Evolutionary conservation across 139 green algal species (phyloP), one percentile per base, ranked within the genome.

Genomic region (Dunaliella primolecta): DNA sequence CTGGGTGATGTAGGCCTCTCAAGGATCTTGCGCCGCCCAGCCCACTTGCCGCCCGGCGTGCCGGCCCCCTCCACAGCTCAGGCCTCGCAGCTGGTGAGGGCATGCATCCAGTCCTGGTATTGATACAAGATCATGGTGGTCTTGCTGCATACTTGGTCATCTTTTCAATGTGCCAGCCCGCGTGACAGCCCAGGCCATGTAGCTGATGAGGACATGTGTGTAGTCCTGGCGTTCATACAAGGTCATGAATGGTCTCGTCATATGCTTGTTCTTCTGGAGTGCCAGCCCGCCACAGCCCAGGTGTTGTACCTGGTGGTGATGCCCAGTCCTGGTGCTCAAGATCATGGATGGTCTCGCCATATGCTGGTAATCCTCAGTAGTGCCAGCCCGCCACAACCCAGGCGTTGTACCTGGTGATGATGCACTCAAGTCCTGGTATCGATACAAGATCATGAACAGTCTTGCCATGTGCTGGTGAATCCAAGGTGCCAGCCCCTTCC

Each of bases 1-100:
- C 81, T 88, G 36, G 89, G 89, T 0, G 92, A 93, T 57, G 91
- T 94, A 27, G 91, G 90, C 1, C 85, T 94, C 3, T 88, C 87
- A 0, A 71, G 88, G 3, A 80, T 92, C 35, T 71, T 84, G 81
- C 57, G 7, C 7, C 20, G 36, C 78, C 20, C 20, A 33, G 80
- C 80, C 32, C 80, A 74, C 30, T 32, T 38, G 0, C 36, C 81
- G 84, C 56, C 78, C 1, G 2, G 7, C 37, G 77, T 56, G 20
- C 24, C 70, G 34, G 79, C 55, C 1, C 75, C 29, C 3, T 80
- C 75, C n/a, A 80, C 75, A 37, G 75, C 75, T 3, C 75, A 80
- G 31, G 75, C 31, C 32, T n/a, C 75, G 20, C 75, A 80, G 2
- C 75, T 80, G 75, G 75, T 80, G 21, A 23, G 56, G 56, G 23